Evolutionary conservation across 805 yeast species (phyloP), one percentile per base, ranked within the genome.

Genomic region (Kluyveromyces dobzhanskii): DNA sequence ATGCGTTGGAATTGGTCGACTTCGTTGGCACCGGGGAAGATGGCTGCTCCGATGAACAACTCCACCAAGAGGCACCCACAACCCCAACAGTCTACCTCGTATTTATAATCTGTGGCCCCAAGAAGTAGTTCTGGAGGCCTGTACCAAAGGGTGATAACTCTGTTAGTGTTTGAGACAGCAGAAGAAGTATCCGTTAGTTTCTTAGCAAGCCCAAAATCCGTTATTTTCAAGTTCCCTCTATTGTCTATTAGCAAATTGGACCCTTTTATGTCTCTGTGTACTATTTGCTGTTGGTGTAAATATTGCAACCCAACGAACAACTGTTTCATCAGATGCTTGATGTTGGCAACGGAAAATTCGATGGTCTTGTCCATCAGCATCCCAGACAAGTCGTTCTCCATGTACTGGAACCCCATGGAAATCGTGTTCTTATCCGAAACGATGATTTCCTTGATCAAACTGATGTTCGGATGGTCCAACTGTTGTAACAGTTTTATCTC

Each of bases 131-230:
- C 98, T 0, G 97, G 97, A 1, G 98, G 98, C 43, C 98, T 73
- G 59, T 92, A 90, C 98, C 98, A 92, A 28, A 92, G 66, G 0
- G 98, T 92, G 39, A 92, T 92, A 30, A 92, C 97, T 40, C 98
- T 66, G 57, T 92, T 92, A 2, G 98, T 90, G 61, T 90, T 90
- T 3, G 85, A 83, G 16, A 73, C 67, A 35, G 73, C 74, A 7
- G 70, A 68, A 3, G 64, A 65, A 26, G 73, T 62, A 17, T 71
- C 67, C 51, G 77, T 79, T 85, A 84, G 80, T 38, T 75, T 76
- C 50, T 92, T 66, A 0, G 94, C 94, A 40, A 84, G 65, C 1
- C 94, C 94, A 61, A 84, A 84, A 63, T 84, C 94, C 0, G 92
- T 85, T 38, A 84, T 79, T 56, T 79, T 80, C 38, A 84, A 58